Evolutionary conservation across 306 rosid species (phyloP).

Genomic region (Vicia sativa): DNA sequence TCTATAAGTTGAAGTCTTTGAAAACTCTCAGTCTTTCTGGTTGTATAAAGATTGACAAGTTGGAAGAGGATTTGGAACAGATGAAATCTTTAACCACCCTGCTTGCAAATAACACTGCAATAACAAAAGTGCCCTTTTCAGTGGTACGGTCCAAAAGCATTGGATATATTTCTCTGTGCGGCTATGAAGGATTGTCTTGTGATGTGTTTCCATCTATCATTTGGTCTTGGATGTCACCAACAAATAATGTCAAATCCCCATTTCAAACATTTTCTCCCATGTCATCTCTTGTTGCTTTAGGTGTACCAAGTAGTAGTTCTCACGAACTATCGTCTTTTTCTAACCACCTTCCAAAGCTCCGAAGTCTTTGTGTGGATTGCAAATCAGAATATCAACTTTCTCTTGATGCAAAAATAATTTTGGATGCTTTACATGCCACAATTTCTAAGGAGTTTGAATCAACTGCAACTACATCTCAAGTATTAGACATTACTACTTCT

Average conservation of each 20-base stretch:
- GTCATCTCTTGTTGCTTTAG: background rate
- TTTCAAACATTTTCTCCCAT: background rate
- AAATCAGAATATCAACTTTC: background rate
- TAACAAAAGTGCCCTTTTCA: background rate
- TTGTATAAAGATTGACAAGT: background rate
- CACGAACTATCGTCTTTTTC: background rate
- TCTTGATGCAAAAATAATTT: background rate
- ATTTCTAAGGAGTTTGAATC: background rate
- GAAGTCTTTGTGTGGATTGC: conserved; percentile 15
- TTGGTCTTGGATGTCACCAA: conserved; percentile 7
- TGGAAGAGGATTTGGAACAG: background rate
- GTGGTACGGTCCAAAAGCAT: background rate
- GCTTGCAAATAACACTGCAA: background rate
- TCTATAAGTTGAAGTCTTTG: background rate
- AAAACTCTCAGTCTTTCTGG: conserved; percentile 3
- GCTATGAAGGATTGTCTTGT: background rate
- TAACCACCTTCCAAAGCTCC: conserved; percentile 5
- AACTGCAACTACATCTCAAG: conserved; percentile 9
- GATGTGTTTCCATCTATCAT: background rate
- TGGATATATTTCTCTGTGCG: background rate
- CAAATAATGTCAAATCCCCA: background rate
- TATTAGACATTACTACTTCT: background rate
- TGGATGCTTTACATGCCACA: conserved; percentile 7
- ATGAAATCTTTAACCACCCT: background rate
- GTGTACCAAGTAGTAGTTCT: background rate